Conservation (phyloP, 768 basidiomycete genomes). For the Pisolithus tinctorius region DNA sequence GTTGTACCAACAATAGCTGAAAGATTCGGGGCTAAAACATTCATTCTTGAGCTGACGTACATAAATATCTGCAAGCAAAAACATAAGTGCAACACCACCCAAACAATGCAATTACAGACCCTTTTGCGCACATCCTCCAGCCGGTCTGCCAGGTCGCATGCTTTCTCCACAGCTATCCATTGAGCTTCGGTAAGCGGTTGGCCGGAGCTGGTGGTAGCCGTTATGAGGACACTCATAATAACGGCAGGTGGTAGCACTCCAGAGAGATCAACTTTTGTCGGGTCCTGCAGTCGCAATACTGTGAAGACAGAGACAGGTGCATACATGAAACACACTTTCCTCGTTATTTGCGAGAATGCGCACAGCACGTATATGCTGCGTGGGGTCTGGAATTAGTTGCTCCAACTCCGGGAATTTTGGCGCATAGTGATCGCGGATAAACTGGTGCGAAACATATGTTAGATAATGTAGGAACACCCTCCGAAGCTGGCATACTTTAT, state of each 20-base stretch:
- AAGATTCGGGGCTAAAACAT: slow-evolving; percentile 95
- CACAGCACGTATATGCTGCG: slow-evolving; percentile 89
- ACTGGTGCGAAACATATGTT: slow-evolving; percentile 39
- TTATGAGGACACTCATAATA: slow-evolving; percentile 94
- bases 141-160: slow-evolving; percentile 84
- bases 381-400: slow-evolving; percentile 86
- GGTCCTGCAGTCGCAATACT: slow-evolving; percentile 46
- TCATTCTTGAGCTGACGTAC: slow-evolving; percentile 99
- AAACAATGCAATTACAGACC: slow-evolving; percentile 31
- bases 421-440: slow-evolving; percentile 96
- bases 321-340: slow-evolving; percentile 31
- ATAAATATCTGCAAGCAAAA: slow-evolving; percentile 73
- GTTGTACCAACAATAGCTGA: slow-evolving; percentile 98
- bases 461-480: slow-evolving; percentile 1
- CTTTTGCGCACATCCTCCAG: slow-evolving; percentile 87
- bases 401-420: slow-evolving; percentile 96
- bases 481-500: slow-evolving; percentile 56
- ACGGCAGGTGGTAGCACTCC: slow-evolving; percentile 81
- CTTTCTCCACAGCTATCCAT: slow-evolving; percentile 78
- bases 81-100: slow-evolving; percentile 1
- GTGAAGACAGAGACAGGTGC: background rate
- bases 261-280: slow-evolving; percentile 77
- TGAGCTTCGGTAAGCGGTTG: slow-evolving; percentile 58
- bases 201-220: slow-evolving; percentile 87
- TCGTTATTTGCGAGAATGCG: slow-evolving; percentile 81